Percentiles rank a stretch among this genome's conserved stretches.
Evolutionary conservation across 257 asterid species (phyloP).

Genomic region (Solanum virginianum): DNA sequence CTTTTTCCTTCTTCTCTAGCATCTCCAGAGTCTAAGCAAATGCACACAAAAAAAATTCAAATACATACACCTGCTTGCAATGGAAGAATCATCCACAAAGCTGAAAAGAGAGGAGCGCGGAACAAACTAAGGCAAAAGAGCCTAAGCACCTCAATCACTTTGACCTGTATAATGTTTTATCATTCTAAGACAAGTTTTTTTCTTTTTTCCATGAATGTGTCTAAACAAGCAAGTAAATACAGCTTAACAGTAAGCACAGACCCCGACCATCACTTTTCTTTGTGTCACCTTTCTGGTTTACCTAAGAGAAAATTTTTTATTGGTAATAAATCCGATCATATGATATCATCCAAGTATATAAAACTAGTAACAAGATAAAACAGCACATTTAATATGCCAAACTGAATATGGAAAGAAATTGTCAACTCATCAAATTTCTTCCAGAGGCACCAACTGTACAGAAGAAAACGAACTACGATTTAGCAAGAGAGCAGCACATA

Average conservation of each 20-base stretch:
- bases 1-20: constrained; percentile 18
- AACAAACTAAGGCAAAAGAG: neutral
- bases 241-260: neutral
- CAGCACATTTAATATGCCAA: neutral
- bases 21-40: constrained; percentile 13
- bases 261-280: neutral
- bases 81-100: neutral
- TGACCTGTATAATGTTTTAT: neutral
- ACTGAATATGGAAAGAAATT: neutral
- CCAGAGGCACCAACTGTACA: neutral
- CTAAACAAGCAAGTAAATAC: neutral
- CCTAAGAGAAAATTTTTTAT: neutral
- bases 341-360: neutral
- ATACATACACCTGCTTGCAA: neutral
- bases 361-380: neutral
- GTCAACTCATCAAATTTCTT: neutral
- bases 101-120: neutral
- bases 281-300: neutral
- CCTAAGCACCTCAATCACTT: neutral
- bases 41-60: neutral
- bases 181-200: neutral
- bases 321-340: neutral
- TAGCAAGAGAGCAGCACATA: neutral
- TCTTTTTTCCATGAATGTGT: too few species aligned
- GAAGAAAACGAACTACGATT: neutral